Evolutionary conservation across 2,329 filamentous ascomycete species (phyloP).

Genomic region (Paecilomyces sp.): DNA sequence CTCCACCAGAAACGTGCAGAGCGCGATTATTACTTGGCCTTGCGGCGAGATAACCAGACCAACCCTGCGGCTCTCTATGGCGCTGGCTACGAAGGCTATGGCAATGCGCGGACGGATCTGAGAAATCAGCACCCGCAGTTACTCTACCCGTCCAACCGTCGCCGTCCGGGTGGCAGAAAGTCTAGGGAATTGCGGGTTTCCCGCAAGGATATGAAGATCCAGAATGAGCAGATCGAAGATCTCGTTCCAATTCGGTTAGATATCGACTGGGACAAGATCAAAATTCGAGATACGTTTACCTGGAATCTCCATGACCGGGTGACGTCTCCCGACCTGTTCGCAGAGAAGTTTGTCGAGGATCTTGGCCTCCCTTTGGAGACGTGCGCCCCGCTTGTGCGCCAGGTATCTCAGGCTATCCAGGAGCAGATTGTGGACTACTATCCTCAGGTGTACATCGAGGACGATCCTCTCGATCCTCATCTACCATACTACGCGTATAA

Average conservation of each 20-base stretch:
- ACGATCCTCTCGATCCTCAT: conserved; percentile 83
- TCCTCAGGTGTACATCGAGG: conserved; percentile 81
- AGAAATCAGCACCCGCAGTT: conserved; percentile 59
- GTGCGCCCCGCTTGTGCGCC: conserved; percentile 50
- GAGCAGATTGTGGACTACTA: conserved; percentile 93
- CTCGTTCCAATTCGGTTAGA: conserved; percentile 86
- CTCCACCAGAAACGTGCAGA: conserved; percentile 59
- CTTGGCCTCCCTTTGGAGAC: conserved; percentile 65
- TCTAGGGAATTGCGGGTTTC: conserved; percentile 66
- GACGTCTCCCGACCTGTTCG: conserved; percentile 72
- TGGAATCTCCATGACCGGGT: conserved; percentile 96
- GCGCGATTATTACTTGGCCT: conserved; percentile 60
- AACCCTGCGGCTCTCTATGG: conserved; percentile 57
- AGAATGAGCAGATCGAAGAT: conserved; percentile 87
- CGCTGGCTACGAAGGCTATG: conserved; percentile 77
- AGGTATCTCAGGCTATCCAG: conserved; percentile 63
- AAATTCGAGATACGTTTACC: conserved; percentile 92
- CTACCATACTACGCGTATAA: conserved; percentile 91
- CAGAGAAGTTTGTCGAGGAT: conserved; percentile 85
- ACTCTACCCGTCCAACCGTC: conserved; percentile 72
- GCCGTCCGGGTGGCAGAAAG: conserved; percentile 67
- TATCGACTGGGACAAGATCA: conserved; percentile 91
- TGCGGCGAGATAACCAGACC: conserved; percentile 53
- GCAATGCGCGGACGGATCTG: conserved; percentile 74
- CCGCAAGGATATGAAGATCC: conserved; percentile 72